phyloP scores from a whole-genome alignment of 768 basidiomycete genomes.

The Chlorophyllum brunneum region DNA sequence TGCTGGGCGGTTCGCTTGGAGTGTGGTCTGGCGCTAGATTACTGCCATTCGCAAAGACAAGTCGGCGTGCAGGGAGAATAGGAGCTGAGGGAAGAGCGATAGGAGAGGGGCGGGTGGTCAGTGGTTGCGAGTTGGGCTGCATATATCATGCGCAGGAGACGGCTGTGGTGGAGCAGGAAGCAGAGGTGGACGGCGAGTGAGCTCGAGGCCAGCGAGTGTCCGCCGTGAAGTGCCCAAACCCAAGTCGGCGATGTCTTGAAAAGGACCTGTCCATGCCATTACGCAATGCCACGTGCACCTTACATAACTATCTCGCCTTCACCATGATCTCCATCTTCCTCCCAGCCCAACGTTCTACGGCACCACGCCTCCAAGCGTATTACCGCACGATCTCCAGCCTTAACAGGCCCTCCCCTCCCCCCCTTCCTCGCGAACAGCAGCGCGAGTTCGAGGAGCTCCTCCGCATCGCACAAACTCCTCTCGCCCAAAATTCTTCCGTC shows the following conservation, averaged over 20 bases:
- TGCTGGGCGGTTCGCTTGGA: slow-evolving; percentile 15
- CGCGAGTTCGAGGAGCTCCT: slow-evolving; percentile 85
- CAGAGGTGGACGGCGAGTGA: not conserved
- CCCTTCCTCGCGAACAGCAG: slow-evolving; percentile 72
- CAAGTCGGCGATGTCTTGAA: not conserved
- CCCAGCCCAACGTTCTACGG: not conserved
- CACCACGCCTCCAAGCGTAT: not conserved
- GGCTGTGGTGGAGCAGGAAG: not conserved
- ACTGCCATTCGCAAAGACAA: not conserved
- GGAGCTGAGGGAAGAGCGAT: slow-evolving; percentile 6
- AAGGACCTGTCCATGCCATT: not conserved
- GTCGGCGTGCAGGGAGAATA: not conserved
- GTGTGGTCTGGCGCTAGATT: not conserved
- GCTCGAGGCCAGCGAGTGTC: not conserved
- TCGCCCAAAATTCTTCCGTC: slow-evolving; percentile 23
- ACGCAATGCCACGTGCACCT: slow-evolving; percentile 11
- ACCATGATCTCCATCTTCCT: not conserved
- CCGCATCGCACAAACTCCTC: slow-evolving; percentile 50
- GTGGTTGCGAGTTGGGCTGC: not conserved
- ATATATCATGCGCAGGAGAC: not conserved
- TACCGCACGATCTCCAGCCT: slow-evolving; percentile 30
- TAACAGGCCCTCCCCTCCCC: slow-evolving; percentile 66
- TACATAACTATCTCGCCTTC: not conserved
- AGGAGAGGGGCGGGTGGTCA: slow-evolving; percentile 8
- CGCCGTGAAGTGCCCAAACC: not conserved